Percentiles rank a stretch among this genome's conserved stretches.
phyloP scores from a whole-genome alignment of 2,329 filamentous ascomycete species.

The Albophoma yamanashiensis region DNA sequence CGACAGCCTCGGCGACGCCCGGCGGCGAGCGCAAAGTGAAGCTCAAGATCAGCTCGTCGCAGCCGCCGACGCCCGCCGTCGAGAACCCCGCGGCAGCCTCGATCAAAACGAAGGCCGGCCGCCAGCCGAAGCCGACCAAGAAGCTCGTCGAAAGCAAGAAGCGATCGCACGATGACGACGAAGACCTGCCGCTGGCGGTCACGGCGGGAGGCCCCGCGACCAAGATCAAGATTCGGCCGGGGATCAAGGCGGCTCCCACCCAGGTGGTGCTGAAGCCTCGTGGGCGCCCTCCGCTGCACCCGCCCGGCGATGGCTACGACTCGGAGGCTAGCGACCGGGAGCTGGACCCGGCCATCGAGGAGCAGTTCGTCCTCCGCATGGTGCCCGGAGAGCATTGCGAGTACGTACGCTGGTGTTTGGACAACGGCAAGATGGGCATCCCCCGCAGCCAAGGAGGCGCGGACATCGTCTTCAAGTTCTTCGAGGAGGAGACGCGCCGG shows the following conservation, averaged over 20 bases:
- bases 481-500: conserved; percentile 63
- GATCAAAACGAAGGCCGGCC: conserved; percentile 48
- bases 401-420: conserved; percentile 65
- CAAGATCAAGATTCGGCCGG: conserved; percentile 42
- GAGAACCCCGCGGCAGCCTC: conserved; percentile 3
- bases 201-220: conserved; percentile 2
- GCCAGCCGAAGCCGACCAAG: conserved; percentile 47
- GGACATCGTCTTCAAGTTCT: conserved; percentile 71
- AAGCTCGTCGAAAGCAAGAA: conserved; percentile 51
- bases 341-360: conserved; percentile 76
- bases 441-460: conserved; percentile 54
- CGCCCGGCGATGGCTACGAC: conserved; percentile 84
- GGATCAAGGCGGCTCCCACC: conserved; percentile 23
- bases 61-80: conserved; percentile 24
- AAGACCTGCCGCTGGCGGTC: conserved; percentile 26
- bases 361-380: conserved; percentile 86
- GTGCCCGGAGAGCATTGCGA: conserved; percentile 76
- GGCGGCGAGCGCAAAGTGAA: conserved; percentile 28
- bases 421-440: conserved; percentile 65
- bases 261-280: conserved; percentile 47
- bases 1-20: conserved; percentile 11
- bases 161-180: conserved; percentile 45
- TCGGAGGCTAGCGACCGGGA: conserved; percentile 91
- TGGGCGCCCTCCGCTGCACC: conserved; percentile 57
- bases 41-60: conserved; percentile 28